A percentile compares a stretch with the other conserved stretches of the same genome.
phyloP scores from a whole-genome alignment of 163 green algal genomes.

The Coccomyxa subellipsoidea region DNA sequence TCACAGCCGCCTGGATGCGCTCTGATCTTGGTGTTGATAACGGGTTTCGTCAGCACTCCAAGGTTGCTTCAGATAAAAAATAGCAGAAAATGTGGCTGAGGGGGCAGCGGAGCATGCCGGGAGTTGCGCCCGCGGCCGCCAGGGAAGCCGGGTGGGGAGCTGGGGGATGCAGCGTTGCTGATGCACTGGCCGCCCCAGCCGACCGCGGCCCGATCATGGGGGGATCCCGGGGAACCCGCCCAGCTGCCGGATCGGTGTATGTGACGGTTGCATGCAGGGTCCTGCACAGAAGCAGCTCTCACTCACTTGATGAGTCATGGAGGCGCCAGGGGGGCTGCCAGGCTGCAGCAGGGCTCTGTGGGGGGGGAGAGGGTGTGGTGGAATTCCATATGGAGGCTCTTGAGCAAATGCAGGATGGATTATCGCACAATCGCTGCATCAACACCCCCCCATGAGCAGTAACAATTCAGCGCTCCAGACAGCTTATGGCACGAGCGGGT shows the following conservation, averaged over 20 bases:
- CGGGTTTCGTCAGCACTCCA: too few relatives aligned
- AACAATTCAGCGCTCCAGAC: neutral
- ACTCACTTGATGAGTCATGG: neutral
- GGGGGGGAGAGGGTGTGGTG: too few relatives aligned
- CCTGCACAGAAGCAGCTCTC: neutral
- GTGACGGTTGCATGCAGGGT: neutral
- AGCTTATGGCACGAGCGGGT: neutral
- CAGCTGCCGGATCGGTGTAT: neutral
- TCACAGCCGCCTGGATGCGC: too few relatives aligned
- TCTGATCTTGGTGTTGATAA: too few relatives aligned
- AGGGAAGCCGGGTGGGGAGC: neutral
- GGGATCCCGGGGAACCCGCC: neutral
- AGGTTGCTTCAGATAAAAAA: too few relatives aligned
- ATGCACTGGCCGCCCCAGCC: conserved; percentile 1
- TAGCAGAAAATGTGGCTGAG: neutral
- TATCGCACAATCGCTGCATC: neutral
- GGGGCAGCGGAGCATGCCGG: too few relatives aligned
- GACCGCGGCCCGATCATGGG: neutral
- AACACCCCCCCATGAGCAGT: neutral
- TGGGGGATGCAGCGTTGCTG: conserved; percentile 8
- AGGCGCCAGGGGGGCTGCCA: too few relatives aligned
- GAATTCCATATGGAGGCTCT: too few relatives aligned
- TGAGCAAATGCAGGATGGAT: neutral
- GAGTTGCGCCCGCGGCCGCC: neutral
- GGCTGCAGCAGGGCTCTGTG: too few relatives aligned